Conservation (phyloP, 495 filamentous ascomycete species). For the Tuber melanosporum region DNA sequence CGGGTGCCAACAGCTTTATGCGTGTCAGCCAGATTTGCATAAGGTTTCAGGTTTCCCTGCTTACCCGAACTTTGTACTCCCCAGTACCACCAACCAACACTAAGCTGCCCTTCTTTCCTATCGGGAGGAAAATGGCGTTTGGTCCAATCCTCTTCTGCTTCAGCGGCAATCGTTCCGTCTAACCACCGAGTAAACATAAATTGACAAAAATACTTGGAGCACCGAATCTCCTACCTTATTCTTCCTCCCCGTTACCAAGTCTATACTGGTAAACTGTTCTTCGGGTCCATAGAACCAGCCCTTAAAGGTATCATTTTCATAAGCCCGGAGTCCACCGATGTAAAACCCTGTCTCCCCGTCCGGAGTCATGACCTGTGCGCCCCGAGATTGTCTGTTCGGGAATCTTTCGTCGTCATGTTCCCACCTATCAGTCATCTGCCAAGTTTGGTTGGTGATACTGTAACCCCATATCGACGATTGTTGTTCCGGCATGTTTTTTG, state of each 20-base stretch:
- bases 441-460: neutral
- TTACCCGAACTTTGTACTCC: constrained; percentile 12
- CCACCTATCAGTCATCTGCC: constrained; percentile 5
- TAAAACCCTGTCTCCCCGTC: neutral
- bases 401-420: constrained; percentile 3
- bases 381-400: constrained; percentile 7
- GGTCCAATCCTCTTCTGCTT: constrained; percentile 15
- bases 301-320: constrained; percentile 12
- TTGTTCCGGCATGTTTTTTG: constrained; percentile 7
- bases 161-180: constrained; percentile 5
- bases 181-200: neutral
- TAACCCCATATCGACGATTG: constrained; percentile 9
- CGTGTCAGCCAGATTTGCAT: neutral
- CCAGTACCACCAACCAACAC: constrained; percentile 10
- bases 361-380: neutral
- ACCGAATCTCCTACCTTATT: constrained; percentile 6
- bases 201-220: neutral
- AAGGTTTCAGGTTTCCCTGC: neutral
- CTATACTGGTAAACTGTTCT: constrained; percentile 8
- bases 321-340: constrained; percentile 10
- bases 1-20: neutral
- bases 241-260: constrained; percentile 2
- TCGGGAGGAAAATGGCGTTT: constrained; percentile 2
- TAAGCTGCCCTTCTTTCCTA: constrained; percentile 11
- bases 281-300: constrained; percentile 7